Evolutionary conservation across 1,284 basidiomycete species (phyloP).

Genomic region (Ganoderma resinaceum): DNA sequence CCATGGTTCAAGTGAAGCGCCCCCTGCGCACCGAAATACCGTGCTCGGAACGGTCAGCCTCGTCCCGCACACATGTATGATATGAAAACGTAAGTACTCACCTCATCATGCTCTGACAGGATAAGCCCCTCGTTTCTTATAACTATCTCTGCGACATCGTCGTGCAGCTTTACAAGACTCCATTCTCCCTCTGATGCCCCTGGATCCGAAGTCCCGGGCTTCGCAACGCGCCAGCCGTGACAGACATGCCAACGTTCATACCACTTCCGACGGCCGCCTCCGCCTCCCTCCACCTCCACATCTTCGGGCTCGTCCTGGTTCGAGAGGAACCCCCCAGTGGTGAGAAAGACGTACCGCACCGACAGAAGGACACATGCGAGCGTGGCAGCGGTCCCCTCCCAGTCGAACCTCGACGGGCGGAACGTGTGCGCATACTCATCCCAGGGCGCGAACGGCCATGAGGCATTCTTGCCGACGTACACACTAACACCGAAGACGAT

Average conservation of each 20-base stretch:
- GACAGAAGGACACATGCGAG: background rate
- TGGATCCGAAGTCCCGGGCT: background rate
- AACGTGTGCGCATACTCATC: background rate
- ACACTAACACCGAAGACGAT: background rate
- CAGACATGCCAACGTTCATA: background rate
- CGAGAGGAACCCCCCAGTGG: background rate
- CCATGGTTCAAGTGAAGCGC: background rate
- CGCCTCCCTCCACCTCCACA: background rate
- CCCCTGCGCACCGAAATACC: background rate
- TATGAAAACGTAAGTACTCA: background rate
- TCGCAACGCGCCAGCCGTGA: background rate
- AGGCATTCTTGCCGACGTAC: background rate
- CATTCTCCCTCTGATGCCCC: background rate
- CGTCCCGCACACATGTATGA: background rate
- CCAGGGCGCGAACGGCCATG: background rate
- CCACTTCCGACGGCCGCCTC: background rate
- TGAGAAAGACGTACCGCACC: background rate
- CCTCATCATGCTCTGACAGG: background rate
- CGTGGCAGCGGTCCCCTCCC: background rate
- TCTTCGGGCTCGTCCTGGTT: background rate
- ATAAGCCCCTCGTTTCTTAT: background rate
- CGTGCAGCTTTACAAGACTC: background rate
- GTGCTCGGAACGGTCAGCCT: background rate
- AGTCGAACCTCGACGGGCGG: background rate
- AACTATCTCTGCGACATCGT: background rate